Evolutionary conservation across 148 eudicot genomes (phyloP), one percentile per base, ranked within the genome.

Genomic region (Rhododendron molle): DNA sequence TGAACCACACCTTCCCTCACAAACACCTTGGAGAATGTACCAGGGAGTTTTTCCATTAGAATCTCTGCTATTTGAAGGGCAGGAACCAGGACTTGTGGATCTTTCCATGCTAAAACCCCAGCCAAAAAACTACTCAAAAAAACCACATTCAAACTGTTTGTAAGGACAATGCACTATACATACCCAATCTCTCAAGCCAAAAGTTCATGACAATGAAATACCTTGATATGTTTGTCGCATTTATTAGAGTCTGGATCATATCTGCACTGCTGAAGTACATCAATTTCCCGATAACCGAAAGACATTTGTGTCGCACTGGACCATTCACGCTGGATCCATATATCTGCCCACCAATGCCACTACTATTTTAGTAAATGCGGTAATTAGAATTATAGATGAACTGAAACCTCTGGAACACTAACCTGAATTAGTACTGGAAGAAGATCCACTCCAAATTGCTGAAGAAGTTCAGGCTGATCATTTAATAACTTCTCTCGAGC

Each of bases 281-380:
- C 85, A 97, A 92, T 85, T 97, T 97, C 81, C 98, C 98, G 74
- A 95, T 93, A 88, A 92, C 96, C 5, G 99, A 95, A 81, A 97
- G 98, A 81, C 99, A 97, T 88, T 94, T 97, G 93, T 95, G 96
- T 60, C 99, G 98, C 77, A 97, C 99, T 87, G 98, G 93, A 69
- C 98, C 98, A 91, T 93, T 97, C 71, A 97, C 99, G 84, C 99
- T 97, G 87, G 99, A 95, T 65, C 99, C 99, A 87, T 97, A 94
- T 21, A 97, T 91, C 99, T 97, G 93, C 86, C 86, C 18, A 65
- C 80, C 62, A 69, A 36, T n/a, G 43, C 72, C 54, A 28, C 28
- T 38, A 73, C 78, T 81, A 65, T 81, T 86, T 74, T 81, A 76
- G 52, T 65, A n/a, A 38, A 81, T 23, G 8, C 7, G 21, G 65